Evolutionary conservation across 2,329 filamentous ascomycete species (phyloP).

Genomic region (Talaromyces atroroseus): DNA sequence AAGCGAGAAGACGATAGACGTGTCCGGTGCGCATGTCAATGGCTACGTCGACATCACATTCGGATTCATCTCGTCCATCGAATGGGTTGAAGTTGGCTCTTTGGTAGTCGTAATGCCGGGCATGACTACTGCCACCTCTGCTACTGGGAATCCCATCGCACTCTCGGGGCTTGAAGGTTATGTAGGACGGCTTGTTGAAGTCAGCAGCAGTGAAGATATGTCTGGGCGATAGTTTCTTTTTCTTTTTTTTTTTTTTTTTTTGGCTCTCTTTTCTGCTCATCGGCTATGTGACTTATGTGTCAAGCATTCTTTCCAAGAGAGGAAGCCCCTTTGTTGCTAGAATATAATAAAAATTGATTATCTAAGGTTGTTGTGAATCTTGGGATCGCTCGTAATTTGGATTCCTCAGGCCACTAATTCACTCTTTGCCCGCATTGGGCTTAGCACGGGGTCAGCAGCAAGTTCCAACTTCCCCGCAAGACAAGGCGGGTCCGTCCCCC

Average conservation of each 20-base stretch:
- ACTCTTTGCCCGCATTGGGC: neutral
- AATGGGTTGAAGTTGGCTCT: constrained; percentile 54
- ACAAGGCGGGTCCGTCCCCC: constrained; percentile 3
- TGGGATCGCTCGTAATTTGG: too few species aligned
- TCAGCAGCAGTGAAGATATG: constrained; percentile 58
- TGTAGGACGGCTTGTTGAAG: constrained; percentile 46
- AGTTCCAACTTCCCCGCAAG: constrained; percentile 3
- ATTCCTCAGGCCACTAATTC: too few species aligned
- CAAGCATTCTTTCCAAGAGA: neutral
- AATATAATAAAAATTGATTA: neutral
- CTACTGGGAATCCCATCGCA: constrained; percentile 43
- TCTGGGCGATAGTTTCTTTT: constrained; percentile 49
- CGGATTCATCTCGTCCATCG: constrained; percentile 52
- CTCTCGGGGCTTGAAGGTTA: constrained; percentile 55
- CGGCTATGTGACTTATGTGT: neutral
- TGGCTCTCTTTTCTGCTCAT: neutral
- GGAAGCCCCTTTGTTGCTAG: neutral
- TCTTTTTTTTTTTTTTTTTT: neutral
- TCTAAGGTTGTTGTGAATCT: too few species aligned
- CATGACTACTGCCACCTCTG: constrained; percentile 44
- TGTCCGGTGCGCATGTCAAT: constrained; percentile 17
- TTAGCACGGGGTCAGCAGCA: neutral
- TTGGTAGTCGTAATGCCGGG: constrained; percentile 57
- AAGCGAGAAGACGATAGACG: constrained; percentile 24
- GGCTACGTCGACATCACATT: constrained; percentile 47